Evolutionary conservation across 805 yeast genomes (phyloP).

Genomic region (Candida ficus): DNA sequence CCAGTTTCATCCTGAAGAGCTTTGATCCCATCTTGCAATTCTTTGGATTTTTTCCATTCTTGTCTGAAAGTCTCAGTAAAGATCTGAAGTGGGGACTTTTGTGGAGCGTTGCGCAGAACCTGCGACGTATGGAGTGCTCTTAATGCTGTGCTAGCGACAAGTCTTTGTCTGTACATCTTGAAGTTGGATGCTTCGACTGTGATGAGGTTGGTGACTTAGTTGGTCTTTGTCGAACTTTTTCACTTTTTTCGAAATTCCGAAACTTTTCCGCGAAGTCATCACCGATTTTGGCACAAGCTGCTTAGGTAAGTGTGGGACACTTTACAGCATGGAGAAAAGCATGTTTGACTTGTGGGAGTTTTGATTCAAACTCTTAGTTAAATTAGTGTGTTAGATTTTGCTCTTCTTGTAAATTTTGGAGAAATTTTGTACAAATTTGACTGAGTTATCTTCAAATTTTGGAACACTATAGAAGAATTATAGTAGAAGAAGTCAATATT

Average conservation of each 20-base stretch:
- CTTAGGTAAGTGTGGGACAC: too few species aligned
- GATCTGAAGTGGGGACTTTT: conserved; percentile 81
- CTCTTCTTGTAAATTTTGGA: too few species aligned
- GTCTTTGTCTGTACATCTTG: conserved; percentile 7
- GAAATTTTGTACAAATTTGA: too few species aligned
- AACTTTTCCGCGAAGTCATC: not conserved
- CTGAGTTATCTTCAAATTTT: too few species aligned
- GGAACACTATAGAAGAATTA: too few species aligned
- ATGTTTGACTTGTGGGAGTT: too few species aligned
- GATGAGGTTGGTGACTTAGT: too few species aligned
- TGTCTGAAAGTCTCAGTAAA: conserved; percentile 86
- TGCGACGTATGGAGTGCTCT: conserved; percentile 23
- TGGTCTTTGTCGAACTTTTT: not conserved
- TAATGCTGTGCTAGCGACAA: conserved; percentile 3
- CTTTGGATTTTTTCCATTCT: conserved; percentile 89
- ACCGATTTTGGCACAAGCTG: too few species aligned
- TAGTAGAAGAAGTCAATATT: too few species aligned
- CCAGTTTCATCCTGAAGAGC: conserved; percentile 96
- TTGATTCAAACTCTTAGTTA: too few species aligned
- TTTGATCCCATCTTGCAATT: conserved; percentile 87
- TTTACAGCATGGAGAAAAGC: too few species aligned
- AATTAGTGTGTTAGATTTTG: too few species aligned
- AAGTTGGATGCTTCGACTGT: not conserved
- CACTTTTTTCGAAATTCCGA: not conserved
- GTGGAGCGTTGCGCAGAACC: conserved; percentile 24